phyloP scores from a whole-genome alignment of 1,139 yeast genomes.

The Nakaseomyces sp. region DNA sequence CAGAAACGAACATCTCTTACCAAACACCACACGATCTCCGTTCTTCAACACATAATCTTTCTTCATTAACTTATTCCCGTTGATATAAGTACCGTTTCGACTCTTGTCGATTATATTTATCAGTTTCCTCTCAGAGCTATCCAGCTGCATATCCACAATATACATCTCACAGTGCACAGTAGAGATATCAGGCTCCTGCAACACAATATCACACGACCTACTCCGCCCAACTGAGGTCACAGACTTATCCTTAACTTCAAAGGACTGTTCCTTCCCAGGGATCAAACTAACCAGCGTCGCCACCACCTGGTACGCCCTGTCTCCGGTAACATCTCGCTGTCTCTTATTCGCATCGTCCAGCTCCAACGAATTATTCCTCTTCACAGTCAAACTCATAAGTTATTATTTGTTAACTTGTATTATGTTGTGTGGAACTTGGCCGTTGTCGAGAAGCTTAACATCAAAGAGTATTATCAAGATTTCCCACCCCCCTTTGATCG shows the following conservation, averaged over 20 bases:
- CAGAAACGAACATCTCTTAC: constrained; percentile 49
- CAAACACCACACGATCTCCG: constrained; percentile 59
- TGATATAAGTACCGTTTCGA: constrained; percentile 60
- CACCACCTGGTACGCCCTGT: constrained; percentile 4
- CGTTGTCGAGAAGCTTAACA: no score
- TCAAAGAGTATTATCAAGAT: no score
- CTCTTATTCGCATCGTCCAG: background rate
- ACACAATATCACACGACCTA: constrained; percentile 48
- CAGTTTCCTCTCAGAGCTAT: constrained; percentile 36
- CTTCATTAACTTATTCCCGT: constrained; percentile 46
- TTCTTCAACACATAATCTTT: constrained; percentile 44
- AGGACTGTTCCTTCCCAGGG: constrained; percentile 29
- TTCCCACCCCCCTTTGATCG: no score
- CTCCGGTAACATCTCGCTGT: background rate
- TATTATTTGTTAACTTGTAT: background rate
- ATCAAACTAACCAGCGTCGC: constrained; percentile 23
- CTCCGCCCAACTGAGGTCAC: constrained; percentile 47
- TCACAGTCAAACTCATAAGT: constrained; percentile 1
- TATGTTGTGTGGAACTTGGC: no score
- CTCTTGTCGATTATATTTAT: constrained; percentile 50
- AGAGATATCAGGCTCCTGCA: constrained; percentile 55
- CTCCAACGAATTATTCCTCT: constrained; percentile 3
- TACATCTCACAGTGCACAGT: constrained; percentile 54
- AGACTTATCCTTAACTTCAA: constrained; percentile 15
- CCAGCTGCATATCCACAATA: constrained; percentile 32